Evolutionary conservation across 23 red algal species (phyloP).

Genomic region (Chondrus crispus): DNA sequence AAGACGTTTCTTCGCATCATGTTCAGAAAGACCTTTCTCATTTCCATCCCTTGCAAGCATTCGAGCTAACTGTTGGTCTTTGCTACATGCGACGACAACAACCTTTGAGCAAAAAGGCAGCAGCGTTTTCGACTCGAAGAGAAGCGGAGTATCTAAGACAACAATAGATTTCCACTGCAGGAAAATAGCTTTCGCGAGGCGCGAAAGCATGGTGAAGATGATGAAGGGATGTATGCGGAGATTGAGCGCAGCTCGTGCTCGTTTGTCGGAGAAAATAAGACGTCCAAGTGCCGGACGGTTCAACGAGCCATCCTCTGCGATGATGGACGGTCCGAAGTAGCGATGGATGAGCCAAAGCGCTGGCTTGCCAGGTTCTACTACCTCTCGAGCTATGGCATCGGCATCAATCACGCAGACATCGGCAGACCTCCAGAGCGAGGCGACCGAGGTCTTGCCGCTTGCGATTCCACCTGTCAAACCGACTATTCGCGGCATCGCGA

Average conservation of each 20-base stretch:
- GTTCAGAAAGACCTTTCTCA: slow-evolving; percentile 34
- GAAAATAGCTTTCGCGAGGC: slow-evolving; percentile 41
- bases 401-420: slow-evolving; percentile 81
- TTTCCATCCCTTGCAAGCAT: slow-evolving; percentile 22
- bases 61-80: slow-evolving; percentile 51
- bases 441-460: slow-evolving; percentile 82
- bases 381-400: slow-evolving; percentile 79
- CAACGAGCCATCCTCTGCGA: slow-evolving; percentile 37
- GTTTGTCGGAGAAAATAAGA: slow-evolving; percentile 69
- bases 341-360: slow-evolving; percentile 52
- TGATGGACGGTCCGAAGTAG: slow-evolving; percentile 32
- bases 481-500: slow-evolving; percentile 70
- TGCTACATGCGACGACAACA: slow-evolving; percentile 45
- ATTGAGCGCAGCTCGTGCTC: slow-evolving; percentile 59
- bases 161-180: slow-evolving; percentile 46
- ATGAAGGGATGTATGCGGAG: slow-evolving; percentile 82
- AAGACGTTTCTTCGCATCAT: slow-evolving; percentile 64
- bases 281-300: slow-evolving; percentile 62
- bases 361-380: slow-evolving; percentile 72
- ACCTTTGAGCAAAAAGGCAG: slow-evolving; percentile 54
- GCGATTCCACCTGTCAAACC: slow-evolving; percentile 95
- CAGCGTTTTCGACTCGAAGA: slow-evolving; percentile 80
- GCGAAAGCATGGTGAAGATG: slow-evolving; percentile 63
- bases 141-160: slow-evolving; percentile 88
- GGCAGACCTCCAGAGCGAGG: slow-evolving; percentile 31